phyloP scores from a whole-genome alignment of 441 rosid genomes.

The Adansonia madagascariensis region DNA sequence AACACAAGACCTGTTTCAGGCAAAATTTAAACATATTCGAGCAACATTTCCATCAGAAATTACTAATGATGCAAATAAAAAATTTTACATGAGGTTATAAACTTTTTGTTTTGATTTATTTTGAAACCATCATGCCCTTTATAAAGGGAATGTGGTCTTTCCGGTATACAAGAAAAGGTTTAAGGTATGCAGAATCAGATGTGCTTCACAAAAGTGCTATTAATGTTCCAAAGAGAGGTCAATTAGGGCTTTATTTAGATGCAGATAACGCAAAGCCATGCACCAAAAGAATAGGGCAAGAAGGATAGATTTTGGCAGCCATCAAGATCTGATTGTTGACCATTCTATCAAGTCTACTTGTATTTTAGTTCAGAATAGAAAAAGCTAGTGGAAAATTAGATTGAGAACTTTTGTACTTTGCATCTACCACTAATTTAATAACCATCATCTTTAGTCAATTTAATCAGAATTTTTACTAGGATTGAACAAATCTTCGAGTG shows the following conservation, averaged over 20 bases:
- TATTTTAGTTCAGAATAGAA: neutral
- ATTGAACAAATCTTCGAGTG: neutral
- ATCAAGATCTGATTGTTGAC: neutral
- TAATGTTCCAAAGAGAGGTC: neutral
- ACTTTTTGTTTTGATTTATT: neutral
- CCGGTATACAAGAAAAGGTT: neutral
- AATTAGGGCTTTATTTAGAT: neutral
- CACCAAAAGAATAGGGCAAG: neutral
- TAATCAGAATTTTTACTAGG: no score
- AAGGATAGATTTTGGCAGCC: neutral
- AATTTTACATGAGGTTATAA: neutral
- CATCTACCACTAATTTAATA: neutral
- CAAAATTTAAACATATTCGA: constrained; percentile 26
- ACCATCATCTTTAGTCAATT: neutral
- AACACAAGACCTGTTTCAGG: constrained; percentile 74
- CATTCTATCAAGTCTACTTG: neutral
- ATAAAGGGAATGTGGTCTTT: neutral
- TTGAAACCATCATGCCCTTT: neutral
- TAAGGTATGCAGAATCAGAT: neutral
- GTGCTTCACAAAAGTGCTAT: neutral
- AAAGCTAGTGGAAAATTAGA: neutral
- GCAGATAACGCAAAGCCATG: neutral
- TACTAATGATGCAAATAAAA: neutral
- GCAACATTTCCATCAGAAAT: neutral
- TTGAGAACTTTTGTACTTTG: neutral